Evolutionary conservation across 306 rosid species (phyloP).

Genomic region (Styphnolobium japonicum): DNA sequence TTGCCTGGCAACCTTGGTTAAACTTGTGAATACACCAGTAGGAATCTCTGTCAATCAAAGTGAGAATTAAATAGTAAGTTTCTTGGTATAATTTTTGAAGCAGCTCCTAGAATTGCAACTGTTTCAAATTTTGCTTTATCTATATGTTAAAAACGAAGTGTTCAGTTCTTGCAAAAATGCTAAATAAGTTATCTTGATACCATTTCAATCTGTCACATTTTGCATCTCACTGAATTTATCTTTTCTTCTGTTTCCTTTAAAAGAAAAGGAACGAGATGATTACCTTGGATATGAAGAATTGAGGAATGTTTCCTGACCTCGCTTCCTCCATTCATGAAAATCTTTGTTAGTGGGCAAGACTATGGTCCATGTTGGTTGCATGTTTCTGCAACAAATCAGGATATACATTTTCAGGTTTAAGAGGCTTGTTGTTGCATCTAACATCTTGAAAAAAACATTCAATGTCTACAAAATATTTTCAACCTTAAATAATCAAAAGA

Average conservation of each 20-base stretch:
- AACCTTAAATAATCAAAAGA: not conserved
- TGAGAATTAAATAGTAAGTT: not conserved
- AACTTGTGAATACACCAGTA: constrained; percentile 45
- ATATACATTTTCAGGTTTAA: not conserved
- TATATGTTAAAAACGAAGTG: not conserved
- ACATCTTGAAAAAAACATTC: not conserved
- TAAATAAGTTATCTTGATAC: no score
- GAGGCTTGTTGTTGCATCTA: not conserved
- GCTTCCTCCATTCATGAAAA: not conserved
- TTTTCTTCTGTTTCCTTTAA: not conserved
- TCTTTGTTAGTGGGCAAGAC: not conserved
- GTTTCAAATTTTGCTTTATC: not conserved
- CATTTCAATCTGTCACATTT: no score
- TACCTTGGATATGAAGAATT: not conserved
- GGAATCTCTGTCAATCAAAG: constrained; percentile 24
- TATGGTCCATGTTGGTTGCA: not conserved
- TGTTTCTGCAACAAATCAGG: not conserved
- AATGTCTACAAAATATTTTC: not conserved
- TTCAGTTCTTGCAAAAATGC: not conserved
- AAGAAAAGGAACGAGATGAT: not conserved
- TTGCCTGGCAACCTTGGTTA: constrained; percentile 44
- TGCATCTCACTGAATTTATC: not conserved
- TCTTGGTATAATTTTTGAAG: not conserved
- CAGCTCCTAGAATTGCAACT: not conserved
- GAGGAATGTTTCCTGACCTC: not conserved